Conservation (phyloP, 208 protist species). For the Crithidia sp. region DNA sequence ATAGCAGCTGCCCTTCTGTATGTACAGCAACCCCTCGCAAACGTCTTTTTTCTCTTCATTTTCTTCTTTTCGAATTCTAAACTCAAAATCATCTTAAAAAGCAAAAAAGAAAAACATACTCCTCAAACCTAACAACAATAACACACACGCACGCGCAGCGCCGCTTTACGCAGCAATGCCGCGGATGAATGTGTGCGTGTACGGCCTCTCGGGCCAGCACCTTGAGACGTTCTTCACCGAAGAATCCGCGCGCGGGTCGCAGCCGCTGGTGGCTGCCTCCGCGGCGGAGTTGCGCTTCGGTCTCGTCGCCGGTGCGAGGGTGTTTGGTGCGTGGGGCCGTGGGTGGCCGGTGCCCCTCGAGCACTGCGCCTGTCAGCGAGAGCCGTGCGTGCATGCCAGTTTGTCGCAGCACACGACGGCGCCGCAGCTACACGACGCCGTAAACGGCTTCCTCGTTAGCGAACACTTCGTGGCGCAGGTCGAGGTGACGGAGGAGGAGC, state of each 20-base stretch:
- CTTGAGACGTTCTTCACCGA: conserved; percentile 35
- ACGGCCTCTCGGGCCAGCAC: conserved; percentile 30
- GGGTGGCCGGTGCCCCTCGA: conserved; percentile 43
- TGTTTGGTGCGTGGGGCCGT: conserved; percentile 59
- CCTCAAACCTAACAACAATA: too few species aligned
- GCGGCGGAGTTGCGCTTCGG: conserved; percentile 46
- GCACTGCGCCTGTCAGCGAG: conserved; percentile 14
- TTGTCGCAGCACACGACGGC: neutral
- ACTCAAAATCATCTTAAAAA: neutral
- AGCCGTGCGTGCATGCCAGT: conserved; percentile 14
- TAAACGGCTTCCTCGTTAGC: conserved; percentile 1
- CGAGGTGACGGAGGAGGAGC: conserved; percentile 1
- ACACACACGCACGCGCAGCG: too few species aligned
- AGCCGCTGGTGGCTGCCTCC: conserved; percentile 28
- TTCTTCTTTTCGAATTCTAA: too few species aligned
- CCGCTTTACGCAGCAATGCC: conserved; percentile 6
- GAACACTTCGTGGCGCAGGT: conserved; percentile 39
- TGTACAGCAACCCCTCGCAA: too few species aligned
- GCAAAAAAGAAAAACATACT: neutral
- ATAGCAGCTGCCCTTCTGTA: neutral
- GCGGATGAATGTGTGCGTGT: conserved; percentile 35
- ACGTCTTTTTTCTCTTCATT: neutral
- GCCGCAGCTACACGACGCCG: conserved; percentile 13
- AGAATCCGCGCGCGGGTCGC: conserved; percentile 24
- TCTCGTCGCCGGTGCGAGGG: conserved; percentile 37